Evolutionary conservation across 305 asterid species (phyloP).

Genomic region (Withania somnifera): DNA sequence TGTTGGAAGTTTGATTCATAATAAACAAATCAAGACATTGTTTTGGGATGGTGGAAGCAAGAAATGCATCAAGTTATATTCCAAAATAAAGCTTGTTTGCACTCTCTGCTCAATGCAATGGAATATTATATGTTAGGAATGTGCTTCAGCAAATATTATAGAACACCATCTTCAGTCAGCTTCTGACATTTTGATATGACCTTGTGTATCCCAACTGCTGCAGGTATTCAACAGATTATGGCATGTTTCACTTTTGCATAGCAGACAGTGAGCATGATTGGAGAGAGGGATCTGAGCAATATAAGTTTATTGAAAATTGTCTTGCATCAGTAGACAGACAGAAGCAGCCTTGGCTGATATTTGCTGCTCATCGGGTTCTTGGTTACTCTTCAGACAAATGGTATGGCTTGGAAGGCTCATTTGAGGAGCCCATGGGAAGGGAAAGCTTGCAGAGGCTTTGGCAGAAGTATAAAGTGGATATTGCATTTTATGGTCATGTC

Average conservation of each 20-base stretch:
- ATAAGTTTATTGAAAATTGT: conserved; percentile 56
- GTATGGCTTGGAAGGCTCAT: conserved; percentile 61
- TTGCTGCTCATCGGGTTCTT: conserved; percentile 70
- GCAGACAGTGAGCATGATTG: conserved; percentile 82
- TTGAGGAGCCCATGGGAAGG: conserved; percentile 90
- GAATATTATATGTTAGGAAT: not conserved
- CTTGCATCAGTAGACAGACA: conserved; percentile 65
- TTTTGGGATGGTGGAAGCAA: not conserved
- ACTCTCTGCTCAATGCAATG: not conserved
- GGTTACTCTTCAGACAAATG: conserved; percentile 70
- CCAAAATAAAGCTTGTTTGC: not conserved
- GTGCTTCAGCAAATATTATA: not conserved
- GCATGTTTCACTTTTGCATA: conserved; percentile 83
- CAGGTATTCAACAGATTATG: conserved; percentile 79
- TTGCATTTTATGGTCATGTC: conserved; percentile 78
- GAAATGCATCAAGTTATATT: not conserved
- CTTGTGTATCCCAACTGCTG: not conserved
- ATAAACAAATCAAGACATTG: not conserved
- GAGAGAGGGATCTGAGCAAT: conserved; percentile 85
- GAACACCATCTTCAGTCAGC: not conserved
- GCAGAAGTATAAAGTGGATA: conserved; percentile 87
- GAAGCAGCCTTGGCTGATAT: conserved; percentile 80
- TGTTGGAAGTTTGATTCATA: not conserved
- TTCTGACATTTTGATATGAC: not conserved
- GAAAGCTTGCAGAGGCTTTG: conserved; percentile 83